Conservation (phyloP, 163 green algal species). For the Scenedesmus sp. region DNA sequence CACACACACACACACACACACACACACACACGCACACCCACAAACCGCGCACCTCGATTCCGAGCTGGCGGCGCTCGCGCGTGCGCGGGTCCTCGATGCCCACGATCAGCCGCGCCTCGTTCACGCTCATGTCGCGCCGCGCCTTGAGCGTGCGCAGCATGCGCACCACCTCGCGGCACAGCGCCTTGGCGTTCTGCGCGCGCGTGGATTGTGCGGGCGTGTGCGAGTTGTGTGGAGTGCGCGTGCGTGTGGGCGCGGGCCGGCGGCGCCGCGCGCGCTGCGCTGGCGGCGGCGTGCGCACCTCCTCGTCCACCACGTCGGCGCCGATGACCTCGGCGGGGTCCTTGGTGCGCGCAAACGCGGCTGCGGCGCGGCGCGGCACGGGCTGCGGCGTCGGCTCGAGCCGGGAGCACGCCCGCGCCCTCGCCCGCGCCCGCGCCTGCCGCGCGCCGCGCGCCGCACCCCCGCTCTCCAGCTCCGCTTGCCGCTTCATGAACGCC, state of each 20-base stretch:
- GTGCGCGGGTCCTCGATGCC: slow-evolving; percentile 83
- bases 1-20: too few relatives aligned
- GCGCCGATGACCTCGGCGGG: slow-evolving; percentile 61
- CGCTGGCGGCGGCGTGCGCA: too few relatives aligned
- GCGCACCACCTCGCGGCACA: slow-evolving; percentile 74
- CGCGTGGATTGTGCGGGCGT: background rate
- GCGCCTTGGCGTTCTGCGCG: slow-evolving; percentile 54
- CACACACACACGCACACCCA: background rate
- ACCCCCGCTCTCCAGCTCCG: slow-evolving; percentile 74
- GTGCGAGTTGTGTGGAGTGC: too few relatives aligned
- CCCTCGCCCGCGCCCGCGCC: too few relatives aligned
- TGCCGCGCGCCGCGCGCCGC: background rate
- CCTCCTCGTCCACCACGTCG: slow-evolving; percentile 65
- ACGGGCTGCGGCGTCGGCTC: too few relatives aligned
- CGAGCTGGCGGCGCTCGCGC: slow-evolving; percentile 25
- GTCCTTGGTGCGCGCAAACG: slow-evolving; percentile 60
- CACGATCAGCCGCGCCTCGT: slow-evolving; percentile 76
- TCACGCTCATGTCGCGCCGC: slow-evolving; percentile 81
- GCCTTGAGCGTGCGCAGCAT: slow-evolving; percentile 75
- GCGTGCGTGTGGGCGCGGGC: too few relatives aligned
- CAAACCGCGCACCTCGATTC: slow-evolving; percentile 23
- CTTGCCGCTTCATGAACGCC: slow-evolving; percentile 74
- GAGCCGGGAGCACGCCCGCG: too few relatives aligned
- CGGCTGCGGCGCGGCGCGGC: slow-evolving; percentile 47
- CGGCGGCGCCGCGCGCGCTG: too few relatives aligned